Conservation (phyloP, 169 alveolate species). For the Plasmodium inui region DNA sequence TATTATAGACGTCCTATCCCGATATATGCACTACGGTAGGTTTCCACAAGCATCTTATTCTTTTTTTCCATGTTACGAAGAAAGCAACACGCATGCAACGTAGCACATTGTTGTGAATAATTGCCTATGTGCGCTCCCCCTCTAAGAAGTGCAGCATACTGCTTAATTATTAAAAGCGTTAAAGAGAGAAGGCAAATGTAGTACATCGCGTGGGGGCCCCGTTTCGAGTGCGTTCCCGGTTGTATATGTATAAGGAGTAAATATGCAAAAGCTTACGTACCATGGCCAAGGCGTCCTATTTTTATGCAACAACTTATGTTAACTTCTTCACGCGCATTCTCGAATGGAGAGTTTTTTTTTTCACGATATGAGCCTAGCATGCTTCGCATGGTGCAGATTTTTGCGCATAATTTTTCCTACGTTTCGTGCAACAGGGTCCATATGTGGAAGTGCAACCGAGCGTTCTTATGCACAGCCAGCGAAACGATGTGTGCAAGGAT, state of each 20-base stretch:
- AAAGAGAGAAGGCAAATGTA: neutral
- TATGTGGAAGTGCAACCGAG: neutral
- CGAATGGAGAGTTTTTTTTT: neutral
- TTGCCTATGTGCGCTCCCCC: neutral
- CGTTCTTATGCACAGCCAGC: neutral
- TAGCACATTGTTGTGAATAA: neutral
- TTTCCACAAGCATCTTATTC: neutral
- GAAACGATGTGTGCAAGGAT: neutral
- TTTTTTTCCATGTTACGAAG: neutral
- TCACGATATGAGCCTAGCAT: neutral
- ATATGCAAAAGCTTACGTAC: neutral
- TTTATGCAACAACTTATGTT: neutral
- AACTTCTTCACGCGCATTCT: neutral
- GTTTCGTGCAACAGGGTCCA: neutral
- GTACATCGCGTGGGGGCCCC: neutral
- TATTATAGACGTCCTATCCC: neutral
- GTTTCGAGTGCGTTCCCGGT: neutral
- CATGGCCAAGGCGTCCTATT: neutral
- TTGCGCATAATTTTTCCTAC: neutral
- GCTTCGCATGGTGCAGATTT: neutral
- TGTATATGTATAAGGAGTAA: neutral
- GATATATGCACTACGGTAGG: neutral
- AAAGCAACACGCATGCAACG: neutral
- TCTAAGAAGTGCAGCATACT: neutral
- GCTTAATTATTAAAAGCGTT: neutral